Conservation (phyloP, 169 alveolate species). For the Cytauxzoon felis region DNA sequence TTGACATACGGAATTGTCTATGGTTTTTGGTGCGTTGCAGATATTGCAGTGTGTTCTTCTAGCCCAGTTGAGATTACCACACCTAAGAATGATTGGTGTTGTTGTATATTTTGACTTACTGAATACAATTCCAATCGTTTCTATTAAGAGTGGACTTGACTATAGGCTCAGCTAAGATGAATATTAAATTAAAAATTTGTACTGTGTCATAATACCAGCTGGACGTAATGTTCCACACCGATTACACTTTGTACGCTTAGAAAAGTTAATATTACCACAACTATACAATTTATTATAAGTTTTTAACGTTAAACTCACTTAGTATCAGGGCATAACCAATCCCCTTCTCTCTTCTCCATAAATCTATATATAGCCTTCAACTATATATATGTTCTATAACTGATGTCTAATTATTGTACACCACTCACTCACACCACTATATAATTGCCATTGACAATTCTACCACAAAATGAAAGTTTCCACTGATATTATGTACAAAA, state of each 20-base stretch:
- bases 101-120: slow-evolving; percentile 4
- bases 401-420: not conserved
- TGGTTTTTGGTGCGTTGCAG: slow-evolving; percentile 60
- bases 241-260: slow-evolving; percentile 76
- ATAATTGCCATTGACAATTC: too few relatives aligned
- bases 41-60: slow-evolving; percentile 76
- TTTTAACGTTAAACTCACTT: slow-evolving; percentile 18
- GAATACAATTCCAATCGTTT: slow-evolving; percentile 80
- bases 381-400: not conserved
- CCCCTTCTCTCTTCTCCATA: slow-evolving; percentile 36
- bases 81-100: slow-evolving; percentile 10
- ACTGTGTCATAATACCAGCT: slow-evolving; percentile 31
- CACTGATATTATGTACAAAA: too few relatives aligned
- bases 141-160: slow-evolving; percentile 30
- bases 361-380: not conserved
- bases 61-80: slow-evolving; percentile 84
- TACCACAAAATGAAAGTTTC: too few relatives aligned
- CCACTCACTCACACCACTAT: not conserved
- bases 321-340: slow-evolving; percentile 49
- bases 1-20: not conserved
- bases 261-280: slow-evolving; percentile 72
- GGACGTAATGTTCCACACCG: slow-evolving; percentile 70
- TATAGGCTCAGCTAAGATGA: not conserved
- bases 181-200: not conserved
- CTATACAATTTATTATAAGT: slow-evolving; percentile 12